Evolutionary conservation across 176 grass and related monocot species (phyloP).

Genomic region (barley (Hordeum vulgare)): DNA sequence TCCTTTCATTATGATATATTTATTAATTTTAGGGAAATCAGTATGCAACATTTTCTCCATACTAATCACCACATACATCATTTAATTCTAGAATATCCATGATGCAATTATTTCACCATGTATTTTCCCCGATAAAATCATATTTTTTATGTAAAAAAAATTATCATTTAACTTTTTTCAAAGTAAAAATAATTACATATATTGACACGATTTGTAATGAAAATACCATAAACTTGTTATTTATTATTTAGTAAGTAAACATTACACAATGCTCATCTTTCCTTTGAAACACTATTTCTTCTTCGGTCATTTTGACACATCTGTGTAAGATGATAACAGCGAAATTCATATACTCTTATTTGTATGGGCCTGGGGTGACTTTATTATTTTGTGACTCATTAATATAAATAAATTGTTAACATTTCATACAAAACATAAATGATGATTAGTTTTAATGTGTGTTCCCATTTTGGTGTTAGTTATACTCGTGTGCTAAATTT

Average conservation of each 20-base stretch:
- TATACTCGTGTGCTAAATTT: background rate
- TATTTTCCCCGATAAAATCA: too few relatives aligned
- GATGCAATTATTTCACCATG: too few relatives aligned
- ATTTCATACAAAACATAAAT: conserved; percentile 26
- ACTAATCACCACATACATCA: too few relatives aligned
- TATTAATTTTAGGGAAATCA: too few relatives aligned
- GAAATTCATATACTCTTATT: background rate
- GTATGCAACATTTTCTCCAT: too few relatives aligned
- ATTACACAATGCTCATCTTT: too few relatives aligned
- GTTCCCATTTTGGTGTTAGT: conserved; percentile 12
- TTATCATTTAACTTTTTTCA: background rate
- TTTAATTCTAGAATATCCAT: too few relatives aligned
- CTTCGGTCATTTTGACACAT: background rate
- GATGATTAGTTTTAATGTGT: conserved; percentile 1
- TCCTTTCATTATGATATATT: too few relatives aligned
- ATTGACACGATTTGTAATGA: background rate
- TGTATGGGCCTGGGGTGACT: background rate
- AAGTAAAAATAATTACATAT: background rate
- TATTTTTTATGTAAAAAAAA: too few relatives aligned
- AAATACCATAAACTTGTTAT: background rate
- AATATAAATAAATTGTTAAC: background rate
- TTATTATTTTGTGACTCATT: background rate
- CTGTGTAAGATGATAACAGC: background rate
- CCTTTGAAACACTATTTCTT: too few relatives aligned
- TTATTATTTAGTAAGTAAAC: background rate